A percentile compares a stretch with the other conserved stretches of the same genome.
Evolutionary conservation across 305 asterid species (phyloP).

Genomic region (Fraxinus sp.): DNA sequence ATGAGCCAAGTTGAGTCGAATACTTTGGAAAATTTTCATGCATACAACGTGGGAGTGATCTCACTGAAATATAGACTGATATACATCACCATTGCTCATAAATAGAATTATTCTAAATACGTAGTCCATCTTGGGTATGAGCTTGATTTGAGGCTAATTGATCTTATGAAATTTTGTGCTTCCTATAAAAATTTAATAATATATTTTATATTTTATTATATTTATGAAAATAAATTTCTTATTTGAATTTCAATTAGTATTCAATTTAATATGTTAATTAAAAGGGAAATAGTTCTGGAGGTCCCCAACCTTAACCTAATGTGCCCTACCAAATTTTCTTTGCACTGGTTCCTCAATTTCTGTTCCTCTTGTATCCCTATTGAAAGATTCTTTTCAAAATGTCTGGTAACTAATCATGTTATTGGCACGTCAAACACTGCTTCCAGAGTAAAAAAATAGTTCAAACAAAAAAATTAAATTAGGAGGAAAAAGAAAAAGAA

Average conservation of each 20-base stretch:
- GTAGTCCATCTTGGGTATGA: not conserved
- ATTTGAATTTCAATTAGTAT: not conserved
- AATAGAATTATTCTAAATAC: not conserved
- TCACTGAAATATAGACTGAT: not conserved
- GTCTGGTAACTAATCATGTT: not conserved
- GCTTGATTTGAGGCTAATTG: not conserved
- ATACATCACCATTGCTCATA: not conserved
- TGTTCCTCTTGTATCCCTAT: not conserved
- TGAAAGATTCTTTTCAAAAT: not conserved
- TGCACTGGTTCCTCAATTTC: not conserved
- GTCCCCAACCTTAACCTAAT: not conserved
- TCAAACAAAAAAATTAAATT: not conserved
- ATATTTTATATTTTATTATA: conserved; percentile 3
- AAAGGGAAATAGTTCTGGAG: conserved; percentile 3
- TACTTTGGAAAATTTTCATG: not conserved
- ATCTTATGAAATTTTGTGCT: not conserved
- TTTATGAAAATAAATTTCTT: not conserved
- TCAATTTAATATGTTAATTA: conserved; percentile 1
- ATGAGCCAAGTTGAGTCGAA: conserved; percentile 12
- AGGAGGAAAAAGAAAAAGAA: not conserved
- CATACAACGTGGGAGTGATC: not conserved
- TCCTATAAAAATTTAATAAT: not conserved
- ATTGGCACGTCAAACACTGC: not conserved
- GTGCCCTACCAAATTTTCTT: not conserved
- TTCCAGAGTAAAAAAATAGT: not conserved